Conservation (phyloP, 495 filamentous ascomycete genomes). For the Aspergillus diversus region DNA sequence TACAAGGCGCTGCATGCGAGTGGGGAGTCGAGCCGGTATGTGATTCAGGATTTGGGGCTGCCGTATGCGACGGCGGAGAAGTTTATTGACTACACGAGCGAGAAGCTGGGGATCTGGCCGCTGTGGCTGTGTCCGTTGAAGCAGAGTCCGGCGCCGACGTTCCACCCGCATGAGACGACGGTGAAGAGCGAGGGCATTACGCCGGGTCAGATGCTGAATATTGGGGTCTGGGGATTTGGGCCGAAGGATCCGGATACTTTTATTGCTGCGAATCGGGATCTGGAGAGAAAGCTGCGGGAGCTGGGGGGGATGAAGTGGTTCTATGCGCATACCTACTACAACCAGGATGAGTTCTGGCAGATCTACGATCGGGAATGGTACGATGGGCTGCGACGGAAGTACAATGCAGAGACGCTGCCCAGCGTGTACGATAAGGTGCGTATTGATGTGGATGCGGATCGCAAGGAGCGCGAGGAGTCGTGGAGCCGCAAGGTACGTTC, state of each 20-base stretch:
- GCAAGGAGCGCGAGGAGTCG: constrained; percentile 19
- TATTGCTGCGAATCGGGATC: constrained; percentile 60
- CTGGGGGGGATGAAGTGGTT: constrained; percentile 69
- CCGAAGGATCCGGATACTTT: constrained; percentile 35
- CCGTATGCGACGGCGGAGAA: constrained; percentile 47
- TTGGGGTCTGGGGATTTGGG: constrained; percentile 57
- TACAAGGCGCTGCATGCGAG: constrained; percentile 60
- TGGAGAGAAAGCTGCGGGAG: constrained; percentile 65
- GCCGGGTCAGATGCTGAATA: constrained; percentile 48
- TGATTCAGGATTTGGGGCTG: constrained; percentile 63
- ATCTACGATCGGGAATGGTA: constrained; percentile 55
- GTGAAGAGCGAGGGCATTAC: constrained; percentile 13
- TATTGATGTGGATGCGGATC: constrained; percentile 25
- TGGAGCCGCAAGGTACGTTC: constrained; percentile 25
- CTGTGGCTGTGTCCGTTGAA: constrained; percentile 61
- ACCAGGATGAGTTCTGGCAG: constrained; percentile 58
- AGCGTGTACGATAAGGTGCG: constrained; percentile 60
- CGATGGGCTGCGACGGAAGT: constrained; percentile 51
- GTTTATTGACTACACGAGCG: constrained; percentile 52
- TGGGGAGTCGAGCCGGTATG: constrained; percentile 45
- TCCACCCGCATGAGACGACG: constrained; percentile 15
- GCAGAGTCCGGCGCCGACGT: constrained; percentile 18
- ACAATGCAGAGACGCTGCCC: constrained; percentile 50
- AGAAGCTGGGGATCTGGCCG: constrained; percentile 54
- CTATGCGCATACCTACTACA: constrained; percentile 60